These are phyloP conservation scores for Phtheirospermum japonicum DNA, from an alignment of 257 asterid genomes.

Conservation along the genomic window DNA sequence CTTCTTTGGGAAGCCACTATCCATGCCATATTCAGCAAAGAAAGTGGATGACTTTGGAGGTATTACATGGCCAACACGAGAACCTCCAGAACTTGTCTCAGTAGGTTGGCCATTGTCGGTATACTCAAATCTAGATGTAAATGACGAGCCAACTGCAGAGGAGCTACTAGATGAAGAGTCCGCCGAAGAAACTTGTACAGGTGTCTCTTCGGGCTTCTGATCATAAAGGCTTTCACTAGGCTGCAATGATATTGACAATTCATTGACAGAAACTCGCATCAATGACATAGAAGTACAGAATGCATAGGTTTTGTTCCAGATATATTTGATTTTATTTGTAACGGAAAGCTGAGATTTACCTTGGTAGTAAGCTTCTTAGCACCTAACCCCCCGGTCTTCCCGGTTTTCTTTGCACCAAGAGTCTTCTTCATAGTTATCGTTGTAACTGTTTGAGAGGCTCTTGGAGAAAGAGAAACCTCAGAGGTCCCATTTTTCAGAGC, in stretches of 20 bases:
- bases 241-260: conserved; percentile 42
- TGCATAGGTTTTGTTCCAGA: neutral
- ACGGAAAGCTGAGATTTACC: conserved; percentile 40
- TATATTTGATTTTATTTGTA: neutral
- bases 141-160: conserved; percentile 49
- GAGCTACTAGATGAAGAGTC: conserved; percentile 45
- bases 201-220: conserved; percentile 87
- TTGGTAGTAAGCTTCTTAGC: conserved; percentile 84
- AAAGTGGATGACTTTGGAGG: conserved; percentile 83
- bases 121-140: conserved; percentile 81
- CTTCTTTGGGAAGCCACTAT: conserved; percentile 76
- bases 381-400: conserved; percentile 89
- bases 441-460: conserved; percentile 57
- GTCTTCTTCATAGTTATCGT: conserved; percentile 65
- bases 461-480: conserved; percentile 60
- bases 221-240: conserved; percentile 89
- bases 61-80: conserved; percentile 61
- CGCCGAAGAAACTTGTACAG: conserved; percentile 56
- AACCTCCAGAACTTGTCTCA: conserved; percentile 64
- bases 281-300: neutral
- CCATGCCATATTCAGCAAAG: conserved; percentile 94
- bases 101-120: conserved; percentile 63
- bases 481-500: conserved; percentile 45
- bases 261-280: conserved; percentile 19
- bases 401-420: conserved; percentile 73